A percentile compares a stretch with the other conserved stretches of the same genome.
These are phyloP conservation scores for Leccinum uliginosum DNA, from an alignment of 768 basidiomycete species.

Conservation along the genomic window DNA sequence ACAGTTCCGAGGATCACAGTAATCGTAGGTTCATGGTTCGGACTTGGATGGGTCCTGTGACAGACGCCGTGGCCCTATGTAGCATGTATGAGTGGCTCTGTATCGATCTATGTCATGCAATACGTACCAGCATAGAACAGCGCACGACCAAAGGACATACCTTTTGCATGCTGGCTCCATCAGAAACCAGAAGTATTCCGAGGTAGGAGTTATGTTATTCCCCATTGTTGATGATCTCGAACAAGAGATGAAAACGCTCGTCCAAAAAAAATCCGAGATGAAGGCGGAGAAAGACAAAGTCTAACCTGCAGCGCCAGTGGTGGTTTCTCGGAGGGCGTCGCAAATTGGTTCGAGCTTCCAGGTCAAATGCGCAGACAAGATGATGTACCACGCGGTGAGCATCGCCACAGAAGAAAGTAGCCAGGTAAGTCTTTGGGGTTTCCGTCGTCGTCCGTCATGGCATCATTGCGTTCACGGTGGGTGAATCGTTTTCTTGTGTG, in stretches of 20 bases:
- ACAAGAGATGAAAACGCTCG: too few relatives aligned
- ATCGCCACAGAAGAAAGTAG: constrained; percentile 35
- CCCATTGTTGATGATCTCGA: constrained; percentile 55
- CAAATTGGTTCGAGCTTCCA: constrained; percentile 19
- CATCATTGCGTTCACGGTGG: not conserved
- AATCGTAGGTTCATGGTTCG: too few relatives aligned
- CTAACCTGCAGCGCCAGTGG: constrained; percentile 44
- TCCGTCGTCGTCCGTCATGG: constrained; percentile 17
- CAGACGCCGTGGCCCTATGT: too few relatives aligned
- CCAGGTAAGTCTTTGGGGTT: constrained; percentile 50
- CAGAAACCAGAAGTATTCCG: too few relatives aligned
- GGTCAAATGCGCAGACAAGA: constrained; percentile 24
- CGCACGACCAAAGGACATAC: not conserved
- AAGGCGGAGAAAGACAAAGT: constrained; percentile 51
- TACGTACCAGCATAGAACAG: not conserved
- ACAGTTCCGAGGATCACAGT: too few relatives aligned
- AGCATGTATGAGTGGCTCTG: too few relatives aligned
- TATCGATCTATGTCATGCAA: too few relatives aligned
- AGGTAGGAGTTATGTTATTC: constrained; percentile 51
- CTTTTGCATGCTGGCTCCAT: too few relatives aligned
- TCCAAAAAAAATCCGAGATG: too few relatives aligned
- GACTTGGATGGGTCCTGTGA: not conserved
- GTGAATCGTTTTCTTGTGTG: too few relatives aligned
- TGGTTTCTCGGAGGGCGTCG: constrained; percentile 13
- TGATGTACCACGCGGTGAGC: constrained; percentile 32